phyloP scores from a whole-genome alignment of 1,139 yeast species.

The Yamadazyma aaseri region DNA sequence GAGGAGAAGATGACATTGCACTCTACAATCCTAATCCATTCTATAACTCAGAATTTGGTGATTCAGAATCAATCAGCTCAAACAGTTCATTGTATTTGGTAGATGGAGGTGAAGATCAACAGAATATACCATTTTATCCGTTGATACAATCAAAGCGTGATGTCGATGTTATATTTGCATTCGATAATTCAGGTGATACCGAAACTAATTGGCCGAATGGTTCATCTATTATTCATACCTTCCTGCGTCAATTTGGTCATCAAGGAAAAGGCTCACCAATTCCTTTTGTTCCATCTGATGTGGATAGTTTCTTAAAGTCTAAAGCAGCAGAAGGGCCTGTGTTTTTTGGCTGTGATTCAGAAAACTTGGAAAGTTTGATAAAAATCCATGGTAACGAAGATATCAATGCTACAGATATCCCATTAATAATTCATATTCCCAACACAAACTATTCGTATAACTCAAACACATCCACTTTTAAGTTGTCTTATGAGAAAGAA shows the following conservation, averaged over 20 bases:
- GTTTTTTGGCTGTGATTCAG: constrained; percentile 43
- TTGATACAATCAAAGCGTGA: constrained; percentile 66
- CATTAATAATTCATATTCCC: constrained; percentile 41
- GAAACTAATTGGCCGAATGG: constrained; percentile 74
- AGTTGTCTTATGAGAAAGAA: constrained; percentile 37
- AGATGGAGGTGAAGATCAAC: constrained; percentile 89
- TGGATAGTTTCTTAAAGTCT: constrained; percentile 25
- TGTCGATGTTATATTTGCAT: constrained; percentile 79
- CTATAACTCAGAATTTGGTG: constrained; percentile 19
- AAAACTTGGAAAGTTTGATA: constrained; percentile 28
- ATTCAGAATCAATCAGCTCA: constrained; percentile 6
- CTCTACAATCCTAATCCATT: constrained; percentile 44
- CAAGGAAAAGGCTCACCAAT: constrained; percentile 43
- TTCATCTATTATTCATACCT: constrained; percentile 58
- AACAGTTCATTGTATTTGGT: constrained; percentile 51
- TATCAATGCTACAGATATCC: constrained; percentile 34
- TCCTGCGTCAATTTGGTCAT: constrained; percentile 44
- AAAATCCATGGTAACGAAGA: constrained; percentile 26
- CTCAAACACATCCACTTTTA: constrained; percentile 40
- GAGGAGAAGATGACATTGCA: constrained; percentile 37
- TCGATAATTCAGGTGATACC: constrained; percentile 85
- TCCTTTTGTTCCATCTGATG: constrained; percentile 39
- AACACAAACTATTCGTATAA: constrained; percentile 30
- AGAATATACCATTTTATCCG: constrained; percentile 78
- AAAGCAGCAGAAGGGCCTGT: constrained; percentile 33